Percentiles rank a stretch among this genome's conserved stretches.
phyloP scores from a whole-genome alignment of 1,139 yeast genomes.

The Pichia sp. region DNA sequence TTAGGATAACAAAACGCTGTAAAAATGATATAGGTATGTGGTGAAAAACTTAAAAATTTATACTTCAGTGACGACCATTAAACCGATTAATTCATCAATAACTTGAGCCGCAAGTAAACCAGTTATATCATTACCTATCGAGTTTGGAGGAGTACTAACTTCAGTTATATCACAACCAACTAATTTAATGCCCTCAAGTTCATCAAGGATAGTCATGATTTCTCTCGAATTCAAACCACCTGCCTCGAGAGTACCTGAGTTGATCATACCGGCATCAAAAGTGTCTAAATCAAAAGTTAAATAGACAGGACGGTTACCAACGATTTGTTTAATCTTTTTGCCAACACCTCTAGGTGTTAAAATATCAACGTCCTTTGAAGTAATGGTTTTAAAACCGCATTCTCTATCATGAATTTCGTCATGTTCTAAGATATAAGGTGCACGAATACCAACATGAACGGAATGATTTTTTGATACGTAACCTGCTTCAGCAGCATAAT shows the following conservation, averaged over 20 bases:
- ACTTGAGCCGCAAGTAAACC: slow-evolving; percentile 50
- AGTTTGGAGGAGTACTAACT: slow-evolving; percentile 50
- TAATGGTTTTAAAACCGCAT: slow-evolving; percentile 41
- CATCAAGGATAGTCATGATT: slow-evolving; percentile 37
- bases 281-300: slow-evolving; percentile 53
- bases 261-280: slow-evolving; percentile 51
- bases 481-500: slow-evolving; percentile 55
- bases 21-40: too few species aligned
- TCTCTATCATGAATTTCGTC: slow-evolving; percentile 44
- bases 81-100: slow-evolving; percentile 43
- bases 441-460: slow-evolving; percentile 37
- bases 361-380: slow-evolving; percentile 43
- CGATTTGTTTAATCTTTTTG: slow-evolving; percentile 33
- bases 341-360: slow-evolving; percentile 33
- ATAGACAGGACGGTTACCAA: slow-evolving; percentile 41
- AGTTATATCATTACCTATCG: slow-evolving; percentile 41
- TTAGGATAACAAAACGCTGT: too few species aligned
- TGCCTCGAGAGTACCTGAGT: slow-evolving; percentile 54
- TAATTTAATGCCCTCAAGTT: slow-evolving; percentile 30
- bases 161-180: slow-evolving; percentile 58
- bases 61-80: slow-evolving; percentile 33
- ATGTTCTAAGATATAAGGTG: slow-evolving; percentile 31
- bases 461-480: slow-evolving; percentile 35
- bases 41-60: background rate
- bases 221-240: slow-evolving; percentile 46